These are phyloP conservation scores for Colletotrichum sp. DNA, from an alignment of 2,329 filamentous ascomycete species.

Conservation along the genomic window DNA sequence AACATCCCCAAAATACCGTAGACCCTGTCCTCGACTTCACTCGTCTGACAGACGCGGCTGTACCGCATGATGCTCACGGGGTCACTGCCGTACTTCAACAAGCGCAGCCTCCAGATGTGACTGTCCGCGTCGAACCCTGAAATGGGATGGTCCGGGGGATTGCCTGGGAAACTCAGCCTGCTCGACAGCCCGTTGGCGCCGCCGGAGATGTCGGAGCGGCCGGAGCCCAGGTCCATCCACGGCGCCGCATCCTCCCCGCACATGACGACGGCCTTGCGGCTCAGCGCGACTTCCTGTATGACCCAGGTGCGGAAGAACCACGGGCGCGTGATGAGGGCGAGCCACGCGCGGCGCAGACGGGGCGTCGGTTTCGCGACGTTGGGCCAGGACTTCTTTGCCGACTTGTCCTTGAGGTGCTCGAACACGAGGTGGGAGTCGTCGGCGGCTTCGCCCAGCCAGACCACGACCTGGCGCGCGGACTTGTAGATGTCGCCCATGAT, in stretches of 20 bases:
- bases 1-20: background rate
- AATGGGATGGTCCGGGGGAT: background rate
- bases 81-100: background rate
- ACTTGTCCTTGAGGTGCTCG: background rate
- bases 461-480: background rate
- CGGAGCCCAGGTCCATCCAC: background rate
- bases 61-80: background rate
- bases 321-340: background rate
- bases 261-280: background rate
- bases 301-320: background rate
- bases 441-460: background rate
- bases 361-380: background rate
- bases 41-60: background rate
- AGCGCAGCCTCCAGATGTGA: background rate
- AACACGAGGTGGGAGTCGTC: background rate
- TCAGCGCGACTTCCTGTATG: background rate
- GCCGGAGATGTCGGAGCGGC: background rate
- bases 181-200: background rate
- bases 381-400: background rate
- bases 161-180: background rate
- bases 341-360: background rate
- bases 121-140: background rate
- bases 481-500: background rate
- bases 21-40: background rate
- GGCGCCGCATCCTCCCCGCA: background rate